A percentile compares a stretch with the other conserved stretches of the same genome.
Conservation (phyloP, 805 yeast species). For the Ascoidea tarda region DNA sequence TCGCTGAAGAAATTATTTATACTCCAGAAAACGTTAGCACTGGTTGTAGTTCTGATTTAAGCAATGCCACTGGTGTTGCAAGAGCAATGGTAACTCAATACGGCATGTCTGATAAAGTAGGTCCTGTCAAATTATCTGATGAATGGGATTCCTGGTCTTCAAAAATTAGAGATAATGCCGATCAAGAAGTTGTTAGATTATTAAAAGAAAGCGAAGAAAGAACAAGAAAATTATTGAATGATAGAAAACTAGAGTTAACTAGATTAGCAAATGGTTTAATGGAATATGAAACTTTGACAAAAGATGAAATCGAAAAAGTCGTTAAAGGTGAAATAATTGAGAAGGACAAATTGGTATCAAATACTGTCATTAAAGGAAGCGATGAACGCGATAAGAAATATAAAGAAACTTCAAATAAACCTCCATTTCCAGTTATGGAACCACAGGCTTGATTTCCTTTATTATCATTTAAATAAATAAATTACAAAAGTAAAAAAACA, state of each 20-base stretch:
- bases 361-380: constrained; percentile 50
- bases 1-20: constrained; percentile 87
- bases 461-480: no score
- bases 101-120: constrained; percentile 91
- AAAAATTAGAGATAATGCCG: constrained; percentile 77
- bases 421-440: neutral
- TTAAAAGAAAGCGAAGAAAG: constrained; percentile 68
- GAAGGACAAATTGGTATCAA: constrained; percentile 55
- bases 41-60: constrained; percentile 89
- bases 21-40: constrained; percentile 89
- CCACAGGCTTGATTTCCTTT: neutral
- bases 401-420: neutral
- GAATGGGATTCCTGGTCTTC: constrained; percentile 96
- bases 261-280: constrained; percentile 85
- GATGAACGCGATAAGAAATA: neutral
- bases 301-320: constrained; percentile 79
- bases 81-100: constrained; percentile 93
- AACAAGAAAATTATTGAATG: constrained; percentile 52
- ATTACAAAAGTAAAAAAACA: no score
- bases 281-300: constrained; percentile 89
- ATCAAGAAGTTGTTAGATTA: constrained; percentile 72
- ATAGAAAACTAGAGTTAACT: constrained; percentile 55
- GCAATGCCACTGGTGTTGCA: constrained; percentile 83
- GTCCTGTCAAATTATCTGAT: constrained; percentile 82
- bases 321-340: constrained; percentile 67